A percentile compares a stretch with the other conserved stretches of the same genome.
These are phyloP conservation scores for Suillus tomentosus DNA, from an alignment of 768 basidiomycete species.

Conservation along the genomic window DNA sequence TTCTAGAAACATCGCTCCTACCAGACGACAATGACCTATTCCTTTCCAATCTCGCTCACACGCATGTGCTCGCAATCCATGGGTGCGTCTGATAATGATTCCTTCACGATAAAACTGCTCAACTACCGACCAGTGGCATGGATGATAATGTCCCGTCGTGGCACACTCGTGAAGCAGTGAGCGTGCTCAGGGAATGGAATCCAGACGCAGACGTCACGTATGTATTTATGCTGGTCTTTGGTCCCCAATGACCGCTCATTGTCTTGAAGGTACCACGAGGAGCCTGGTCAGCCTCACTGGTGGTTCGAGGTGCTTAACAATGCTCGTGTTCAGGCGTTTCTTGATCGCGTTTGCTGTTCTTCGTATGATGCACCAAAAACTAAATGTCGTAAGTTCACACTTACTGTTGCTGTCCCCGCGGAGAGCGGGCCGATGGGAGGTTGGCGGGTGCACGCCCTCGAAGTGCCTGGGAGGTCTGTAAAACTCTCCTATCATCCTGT, in stretches of 20 bases:
- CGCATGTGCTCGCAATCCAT: slow-evolving; percentile 73
- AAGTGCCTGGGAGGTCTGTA: slow-evolving; percentile 68
- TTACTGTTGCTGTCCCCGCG: slow-evolving; percentile 70
- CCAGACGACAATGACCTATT: slow-evolving; percentile 90
- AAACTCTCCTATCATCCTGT: not conserved
- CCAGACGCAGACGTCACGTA: slow-evolving; percentile 54
- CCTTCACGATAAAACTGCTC: not conserved
- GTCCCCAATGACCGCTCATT: slow-evolving; percentile 1
- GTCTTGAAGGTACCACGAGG: slow-evolving; percentile 57
- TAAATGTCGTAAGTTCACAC: slow-evolving; percentile 48
- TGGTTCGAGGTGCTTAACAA: slow-evolving; percentile 62
- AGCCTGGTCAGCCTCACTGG: slow-evolving; percentile 67
- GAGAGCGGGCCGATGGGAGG: slow-evolving; percentile 75
- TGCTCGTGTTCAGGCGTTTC: slow-evolving; percentile 53
- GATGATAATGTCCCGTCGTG: slow-evolving; percentile 90
- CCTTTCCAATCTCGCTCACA: slow-evolving; percentile 72
- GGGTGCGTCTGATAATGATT: slow-evolving; percentile 50
- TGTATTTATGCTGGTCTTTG: slow-evolving; percentile 20
- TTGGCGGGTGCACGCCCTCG: slow-evolving; percentile 60
- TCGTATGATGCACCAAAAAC: not conserved
- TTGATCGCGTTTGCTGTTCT: slow-evolving; percentile 40
- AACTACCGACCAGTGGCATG: slow-evolving; percentile 49
- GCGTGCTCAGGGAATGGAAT: slow-evolving; percentile 60
- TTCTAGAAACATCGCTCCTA: slow-evolving; percentile 73
- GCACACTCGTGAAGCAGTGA: slow-evolving; percentile 73